A percentile compares a stretch with the other conserved stretches of the same genome.
Conservation (phyloP, 192 early-diverging fungal species). For the Coemansia sp. region DNA sequence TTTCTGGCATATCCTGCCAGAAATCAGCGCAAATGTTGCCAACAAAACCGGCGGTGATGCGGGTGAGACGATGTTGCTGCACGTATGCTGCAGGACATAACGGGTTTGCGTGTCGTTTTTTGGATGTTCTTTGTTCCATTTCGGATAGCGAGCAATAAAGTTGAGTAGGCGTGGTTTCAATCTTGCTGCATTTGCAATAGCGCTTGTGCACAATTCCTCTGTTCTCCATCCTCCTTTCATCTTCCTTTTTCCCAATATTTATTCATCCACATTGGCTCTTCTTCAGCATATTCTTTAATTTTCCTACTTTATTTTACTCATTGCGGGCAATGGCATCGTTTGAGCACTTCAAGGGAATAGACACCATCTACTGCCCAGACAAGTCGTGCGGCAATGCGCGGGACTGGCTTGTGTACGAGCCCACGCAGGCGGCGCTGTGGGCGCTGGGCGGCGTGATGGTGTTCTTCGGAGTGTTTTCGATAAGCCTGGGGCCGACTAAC, state of each 20-base stretch:
- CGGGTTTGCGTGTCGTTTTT: no score
- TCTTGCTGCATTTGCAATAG: no score
- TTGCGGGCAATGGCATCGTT: neutral
- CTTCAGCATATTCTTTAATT: neutral
- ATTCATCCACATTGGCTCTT: neutral
- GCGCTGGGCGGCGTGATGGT: conserved; percentile 19
- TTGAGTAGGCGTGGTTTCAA: no score
- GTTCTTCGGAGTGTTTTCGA: conserved; percentile 7
- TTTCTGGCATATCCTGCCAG: neutral
- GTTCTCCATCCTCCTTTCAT: neutral
- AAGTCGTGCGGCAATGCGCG: conserved; percentile 17
- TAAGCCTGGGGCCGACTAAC: neutral
- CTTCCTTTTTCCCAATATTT: neutral
- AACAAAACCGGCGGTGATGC: neutral
- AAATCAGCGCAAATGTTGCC: neutral
- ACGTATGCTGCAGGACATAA: no score
- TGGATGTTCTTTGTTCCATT: neutral
- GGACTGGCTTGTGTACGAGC: conserved; percentile 31
- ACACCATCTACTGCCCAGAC: conserved; percentile 19
- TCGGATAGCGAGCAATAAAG: neutral
- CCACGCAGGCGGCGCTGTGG: conserved; percentile 21
- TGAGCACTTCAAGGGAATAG: neutral
- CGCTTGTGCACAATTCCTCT: neutral
- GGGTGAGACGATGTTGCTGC: no score
- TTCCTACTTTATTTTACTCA: no score